Evolutionary conservation across 192 early-diverging fungal species (phyloP).

Genomic region (Coemansia sp.): DNA sequence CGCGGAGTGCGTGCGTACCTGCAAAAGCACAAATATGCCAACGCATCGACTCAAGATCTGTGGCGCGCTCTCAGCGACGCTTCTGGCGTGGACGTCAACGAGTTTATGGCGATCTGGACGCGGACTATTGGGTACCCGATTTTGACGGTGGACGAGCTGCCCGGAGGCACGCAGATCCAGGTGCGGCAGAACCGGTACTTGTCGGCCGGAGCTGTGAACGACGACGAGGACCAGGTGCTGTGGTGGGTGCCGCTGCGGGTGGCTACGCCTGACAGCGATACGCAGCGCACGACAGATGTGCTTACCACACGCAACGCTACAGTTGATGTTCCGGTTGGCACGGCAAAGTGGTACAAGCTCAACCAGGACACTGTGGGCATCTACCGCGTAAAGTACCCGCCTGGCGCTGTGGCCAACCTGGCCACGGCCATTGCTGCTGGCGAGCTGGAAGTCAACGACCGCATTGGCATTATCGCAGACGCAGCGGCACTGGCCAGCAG

Average conservation of each 20-base stretch:
- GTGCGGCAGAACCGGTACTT: slow-evolving; percentile 70
- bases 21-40: slow-evolving; percentile 66
- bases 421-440: slow-evolving; percentile 56
- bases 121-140: slow-evolving; percentile 66
- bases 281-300: neutral
- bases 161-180: slow-evolving; percentile 45
- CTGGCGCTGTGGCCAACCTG: slow-evolving; percentile 55
- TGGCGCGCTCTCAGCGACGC: slow-evolving; percentile 68
- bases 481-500: slow-evolving; percentile 73
- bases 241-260: slow-evolving; percentile 69
- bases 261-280: slow-evolving; percentile 49
- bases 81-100: slow-evolving; percentile 63
- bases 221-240: slow-evolving; percentile 61
- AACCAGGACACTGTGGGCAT: slow-evolving; percentile 80
- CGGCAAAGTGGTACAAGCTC: slow-evolving; percentile 73
- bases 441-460: slow-evolving; percentile 72
- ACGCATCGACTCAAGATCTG: slow-evolving; percentile 72
- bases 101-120: slow-evolving; percentile 78
- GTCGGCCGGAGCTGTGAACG: slow-evolving; percentile 56
- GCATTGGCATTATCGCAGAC: slow-evolving; percentile 82
- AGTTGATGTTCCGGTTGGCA: slow-evolving; percentile 35
- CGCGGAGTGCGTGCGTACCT: slow-evolving; percentile 62
- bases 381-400: slow-evolving; percentile 81
- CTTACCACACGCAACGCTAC: slow-evolving; percentile 47
- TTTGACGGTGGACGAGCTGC: slow-evolving; percentile 59